Base-by-base conservation (phyloP, 1,139 yeast species). In the Petasospora rhodanensis region DNA sequence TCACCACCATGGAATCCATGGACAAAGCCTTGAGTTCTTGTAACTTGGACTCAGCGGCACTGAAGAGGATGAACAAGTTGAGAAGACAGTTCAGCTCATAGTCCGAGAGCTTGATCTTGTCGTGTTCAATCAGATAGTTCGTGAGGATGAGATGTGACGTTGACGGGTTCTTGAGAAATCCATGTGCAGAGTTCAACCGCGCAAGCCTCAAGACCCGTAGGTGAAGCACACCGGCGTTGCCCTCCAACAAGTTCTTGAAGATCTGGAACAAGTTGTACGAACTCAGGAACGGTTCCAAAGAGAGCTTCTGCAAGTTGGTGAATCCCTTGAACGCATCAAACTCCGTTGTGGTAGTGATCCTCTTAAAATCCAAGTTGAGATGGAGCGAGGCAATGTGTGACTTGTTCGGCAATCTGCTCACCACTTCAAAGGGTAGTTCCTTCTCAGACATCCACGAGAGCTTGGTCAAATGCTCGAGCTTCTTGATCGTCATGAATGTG, bases 401-500 rank as follows among this genome's bases (percentile, higher is more conserved):
- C 29, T 46, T 46, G 22, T 48, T 47, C 5, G 52, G 51, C 9
- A 52, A 14, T 16, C 42, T 32, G 10, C 38, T 26, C 4, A 51
- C 23, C 9, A 43, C 22, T 14, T 44, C 46, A n/a, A 38, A 31
- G 2, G 50, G 30, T n/a, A 52, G 29, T 10, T 40, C 44, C 8
- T 32, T 35, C 7, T 40, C 42, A 3, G 48, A 43, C 16, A 36
- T 36, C 53, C 56, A 52, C 24, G 34, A 41, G 14, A 52, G 45
- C 7, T 30, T 37, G 9, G 28, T 34, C 32, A 52, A 29, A 3
- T 37, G 28, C 1, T 29, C 34, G 15, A 51, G 29, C 13, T 26
- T 36, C 18, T 38, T 33, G 11, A 46, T 22, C 6, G 51, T 40
- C 26, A 28, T 27, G 21, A 32, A 37, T 3, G 38, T 40, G 32